Conservation (phyloP, 2,329 filamentous ascomycete genomes). For the Diaporthe sp. region DNA sequence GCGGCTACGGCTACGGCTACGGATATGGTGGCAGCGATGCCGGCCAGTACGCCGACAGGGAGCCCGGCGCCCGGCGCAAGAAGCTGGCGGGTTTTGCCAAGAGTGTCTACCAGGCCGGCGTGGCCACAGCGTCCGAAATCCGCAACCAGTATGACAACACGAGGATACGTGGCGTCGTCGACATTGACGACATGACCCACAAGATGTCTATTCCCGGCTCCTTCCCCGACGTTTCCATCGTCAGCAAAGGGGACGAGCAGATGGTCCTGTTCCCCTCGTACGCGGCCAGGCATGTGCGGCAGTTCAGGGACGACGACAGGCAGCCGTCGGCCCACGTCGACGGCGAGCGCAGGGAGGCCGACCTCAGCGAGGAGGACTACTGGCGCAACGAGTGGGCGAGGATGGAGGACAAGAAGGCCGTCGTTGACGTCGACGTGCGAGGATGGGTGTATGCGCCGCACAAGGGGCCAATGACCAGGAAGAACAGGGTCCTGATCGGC, state of each 20-base stretch:
- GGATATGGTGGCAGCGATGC: conserved; percentile 15
- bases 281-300: conserved; percentile 79
- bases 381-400: conserved; percentile 85
- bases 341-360: conserved; percentile 46
- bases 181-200: conserved; percentile 48
- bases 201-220: conserved; percentile 75
- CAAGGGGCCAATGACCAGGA: conserved; percentile 85
- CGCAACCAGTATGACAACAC: conserved; percentile 72
- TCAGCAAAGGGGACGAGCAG: conserved; percentile 85
- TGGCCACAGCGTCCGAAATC: conserved; percentile 70
- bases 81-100: conserved; percentile 79
- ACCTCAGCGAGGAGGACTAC: conserved; percentile 76
- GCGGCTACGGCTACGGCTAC: conserved; percentile 46
- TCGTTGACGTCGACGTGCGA: conserved; percentile 94
- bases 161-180: conserved; percentile 55
- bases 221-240: conserved; percentile 88
- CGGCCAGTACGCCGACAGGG: conserved; percentile 53
- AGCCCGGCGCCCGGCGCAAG: conserved; percentile 81
- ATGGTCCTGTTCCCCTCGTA: conserved; percentile 98
- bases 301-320: conserved; percentile 65
- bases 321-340: conserved; percentile 35
- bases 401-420: conserved; percentile 84
- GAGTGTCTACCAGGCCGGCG: conserved; percentile 69
- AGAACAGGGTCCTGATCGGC: conserved; percentile 88
- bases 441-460: conserved; percentile 96